Evolutionary conservation across 768 basidiomycete species (phyloP).

Genomic region (Phaeotremella fagi): DNA sequence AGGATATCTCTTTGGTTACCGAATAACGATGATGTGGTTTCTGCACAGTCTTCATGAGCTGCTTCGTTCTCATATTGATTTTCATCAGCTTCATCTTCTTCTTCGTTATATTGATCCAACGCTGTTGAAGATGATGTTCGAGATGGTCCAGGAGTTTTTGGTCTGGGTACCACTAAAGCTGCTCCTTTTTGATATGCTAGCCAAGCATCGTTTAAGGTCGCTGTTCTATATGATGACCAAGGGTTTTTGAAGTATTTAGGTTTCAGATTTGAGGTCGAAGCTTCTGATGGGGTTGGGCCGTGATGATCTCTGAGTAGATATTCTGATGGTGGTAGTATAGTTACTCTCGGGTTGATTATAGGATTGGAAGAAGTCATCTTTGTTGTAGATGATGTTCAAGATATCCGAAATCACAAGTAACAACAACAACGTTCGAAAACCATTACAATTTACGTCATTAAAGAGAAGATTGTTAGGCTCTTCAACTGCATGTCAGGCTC

Average conservation of each 20-base stretch:
- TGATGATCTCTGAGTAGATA: constrained; percentile 19
- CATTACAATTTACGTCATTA: not conserved
- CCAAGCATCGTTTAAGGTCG: constrained; percentile 33
- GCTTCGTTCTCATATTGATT: not conserved
- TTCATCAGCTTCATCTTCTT: constrained; percentile 3
- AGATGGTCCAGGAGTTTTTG: constrained; percentile 7
- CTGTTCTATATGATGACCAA: constrained; percentile 42
- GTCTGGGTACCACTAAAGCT: constrained; percentile 26
- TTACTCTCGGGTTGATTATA: not conserved
- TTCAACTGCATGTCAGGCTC: not conserved
- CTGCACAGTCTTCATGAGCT: constrained; percentile 11
- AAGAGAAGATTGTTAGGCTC: too few species aligned
- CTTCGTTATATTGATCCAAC: not conserved
- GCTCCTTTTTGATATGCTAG: constrained; percentile 41
- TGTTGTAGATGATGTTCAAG: not conserved
- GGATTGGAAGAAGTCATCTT: not conserved
- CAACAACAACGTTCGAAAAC: not conserved
- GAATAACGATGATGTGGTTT: not conserved
- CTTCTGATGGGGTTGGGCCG: constrained; percentile 7
- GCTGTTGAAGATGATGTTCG: not conserved
- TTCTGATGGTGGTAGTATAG: constrained; percentile 8
- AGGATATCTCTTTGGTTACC: not conserved
- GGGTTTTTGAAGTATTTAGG: constrained; percentile 43
- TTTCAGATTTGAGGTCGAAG: constrained; percentile 5
- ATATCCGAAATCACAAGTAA: not conserved